phyloP scores from a whole-genome alignment of 179 eudicot species.

The Sideroxylon spinosum region DNA sequence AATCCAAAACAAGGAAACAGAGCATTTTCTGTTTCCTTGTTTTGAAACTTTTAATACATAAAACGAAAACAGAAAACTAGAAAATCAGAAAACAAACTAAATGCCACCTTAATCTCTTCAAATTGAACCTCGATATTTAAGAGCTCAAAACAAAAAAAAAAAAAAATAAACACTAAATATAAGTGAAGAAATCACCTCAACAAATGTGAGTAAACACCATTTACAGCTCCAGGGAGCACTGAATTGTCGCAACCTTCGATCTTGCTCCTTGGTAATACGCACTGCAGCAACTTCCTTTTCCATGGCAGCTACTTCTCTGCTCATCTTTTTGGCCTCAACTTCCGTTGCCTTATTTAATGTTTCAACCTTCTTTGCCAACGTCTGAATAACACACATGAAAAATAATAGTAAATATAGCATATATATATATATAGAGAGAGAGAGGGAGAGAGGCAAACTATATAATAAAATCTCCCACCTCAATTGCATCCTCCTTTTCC shows the following conservation, averaged over 20 bases:
- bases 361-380: conserved; percentile 75
- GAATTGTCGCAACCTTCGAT: conserved; percentile 49
- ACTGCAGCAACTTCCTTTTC: conserved; percentile 69
- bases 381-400: conserved; percentile 31
- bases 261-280: conserved; percentile 51
- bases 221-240: conserved; percentile 48
- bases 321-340: conserved; percentile 71
- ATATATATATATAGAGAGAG: background rate
- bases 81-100: too few relatives aligned
- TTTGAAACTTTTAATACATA: too few relatives aligned
- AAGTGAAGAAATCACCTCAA: conserved; percentile 35
- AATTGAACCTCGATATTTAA: too few relatives aligned
- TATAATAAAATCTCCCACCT: conserved; percentile 43
- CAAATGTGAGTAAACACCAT: conserved; percentile 45
- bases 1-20: too few relatives aligned
- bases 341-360: conserved; percentile 79
- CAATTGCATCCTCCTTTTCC: conserved; percentile 68
- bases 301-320: conserved; percentile 72
- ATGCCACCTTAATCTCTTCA: background rate
- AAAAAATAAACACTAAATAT: too few relatives aligned
- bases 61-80: too few relatives aligned
- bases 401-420: background rate
- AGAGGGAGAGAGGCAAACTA: background rate
- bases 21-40: too few relatives aligned
- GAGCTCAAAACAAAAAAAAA: too few relatives aligned